These are phyloP conservation scores for Phyllosticta citrichinensis DNA, from an alignment of 2,329 filamentous ascomycete species.

Conservation along the genomic window DNA sequence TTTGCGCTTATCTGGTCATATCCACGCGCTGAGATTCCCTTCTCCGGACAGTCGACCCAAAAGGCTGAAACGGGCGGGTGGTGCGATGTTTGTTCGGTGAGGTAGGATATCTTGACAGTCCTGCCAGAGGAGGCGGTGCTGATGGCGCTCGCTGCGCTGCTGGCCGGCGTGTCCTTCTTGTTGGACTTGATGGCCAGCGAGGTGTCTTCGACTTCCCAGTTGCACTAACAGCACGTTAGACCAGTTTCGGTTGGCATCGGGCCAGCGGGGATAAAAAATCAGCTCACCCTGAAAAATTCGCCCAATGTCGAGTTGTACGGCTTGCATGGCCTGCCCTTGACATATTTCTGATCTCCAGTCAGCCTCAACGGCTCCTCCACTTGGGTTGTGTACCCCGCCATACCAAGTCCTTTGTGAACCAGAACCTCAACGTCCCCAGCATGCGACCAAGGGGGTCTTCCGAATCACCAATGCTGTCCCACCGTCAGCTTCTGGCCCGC, in stretches of 20 bases:
- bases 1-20: constrained; percentile 97
- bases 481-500: constrained; percentile 27
- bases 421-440: constrained; percentile 89
- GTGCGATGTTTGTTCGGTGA: constrained; percentile 96
- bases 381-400: constrained; percentile 15
- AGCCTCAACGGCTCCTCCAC: constrained; percentile 6
- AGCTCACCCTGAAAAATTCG: constrained; percentile 83
- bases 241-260: neutral
- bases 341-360: constrained; percentile 61
- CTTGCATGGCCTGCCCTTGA: constrained; percentile 97
- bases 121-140: constrained; percentile 29
- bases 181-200: constrained; percentile 47
- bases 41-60: constrained; percentile 83
- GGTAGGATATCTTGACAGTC: constrained; percentile 73
- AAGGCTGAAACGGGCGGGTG: constrained; percentile 97
- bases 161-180: constrained; percentile 31
- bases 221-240: constrained; percentile 53
- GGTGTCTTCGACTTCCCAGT: constrained; percentile 84
- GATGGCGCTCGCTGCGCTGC: constrained; percentile 18
- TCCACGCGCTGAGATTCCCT: constrained; percentile 75
- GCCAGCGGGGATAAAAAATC: neutral
- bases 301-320: constrained; percentile 96
- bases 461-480: constrained; percentile 64
- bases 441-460: constrained; percentile 88
- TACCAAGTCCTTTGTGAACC: constrained; percentile 94